A percentile compares a stretch with the other conserved stretches of the same genome.
Conservation (phyloP, 2,329 filamentous ascomycete species). For the Curvularia spicifera region DNA sequence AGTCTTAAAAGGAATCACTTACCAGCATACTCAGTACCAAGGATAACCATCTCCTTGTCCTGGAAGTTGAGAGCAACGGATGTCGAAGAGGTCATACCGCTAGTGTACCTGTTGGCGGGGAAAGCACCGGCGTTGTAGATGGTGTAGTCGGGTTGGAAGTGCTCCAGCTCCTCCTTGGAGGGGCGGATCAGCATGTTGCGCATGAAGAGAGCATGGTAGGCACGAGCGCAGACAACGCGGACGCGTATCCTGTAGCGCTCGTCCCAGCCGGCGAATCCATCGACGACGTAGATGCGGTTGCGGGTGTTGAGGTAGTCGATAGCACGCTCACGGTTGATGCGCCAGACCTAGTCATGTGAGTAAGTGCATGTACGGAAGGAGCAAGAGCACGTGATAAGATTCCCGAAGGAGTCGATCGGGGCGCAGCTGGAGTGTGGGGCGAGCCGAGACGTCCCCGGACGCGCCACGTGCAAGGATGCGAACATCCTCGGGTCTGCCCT, state of each 20-base stretch:
- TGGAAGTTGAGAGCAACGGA: slow-evolving; percentile 99
- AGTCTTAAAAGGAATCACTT: slow-evolving; percentile 7
- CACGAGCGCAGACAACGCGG: slow-evolving; percentile 96
- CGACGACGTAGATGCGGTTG: slow-evolving; percentile 97
- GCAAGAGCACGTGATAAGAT: slow-evolving; percentile 34
- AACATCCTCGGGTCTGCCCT: slow-evolving; percentile 41
- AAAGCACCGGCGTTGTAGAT: slow-evolving; percentile 99
- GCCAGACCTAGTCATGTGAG: slow-evolving; percentile 77
- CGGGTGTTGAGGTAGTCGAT: slow-evolving; percentile 99
- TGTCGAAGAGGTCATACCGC: slow-evolving; percentile 97
- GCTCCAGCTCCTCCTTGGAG: slow-evolving; percentile 85
- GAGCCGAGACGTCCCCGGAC: slow-evolving; percentile 33
- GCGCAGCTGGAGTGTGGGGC: slow-evolving; percentile 45
- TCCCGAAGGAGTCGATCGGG: slow-evolving; percentile 13
- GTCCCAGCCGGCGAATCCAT: slow-evolving; percentile 98
- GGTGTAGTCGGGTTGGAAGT: slow-evolving; percentile 98
- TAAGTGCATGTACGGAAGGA: slow-evolving; percentile 3
- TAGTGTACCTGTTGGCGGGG: slow-evolving; percentile 97
- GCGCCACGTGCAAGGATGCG: slow-evolving; percentile 39
- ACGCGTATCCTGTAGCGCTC: slow-evolving; percentile 97
- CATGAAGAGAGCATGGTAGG: slow-evolving; percentile 99
- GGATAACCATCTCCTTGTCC: slow-evolving; percentile 99
- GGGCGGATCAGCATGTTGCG: slow-evolving; percentile 99
- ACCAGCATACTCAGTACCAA: slow-evolving; percentile 97
- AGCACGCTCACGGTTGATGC: slow-evolving; percentile 98